Percentiles rank a stretch among this genome's conserved stretches.
These are phyloP conservation scores for Vanderwaltozyma polyspora DNA, from an alignment of 805 yeast species.

Conservation along the genomic window DNA sequence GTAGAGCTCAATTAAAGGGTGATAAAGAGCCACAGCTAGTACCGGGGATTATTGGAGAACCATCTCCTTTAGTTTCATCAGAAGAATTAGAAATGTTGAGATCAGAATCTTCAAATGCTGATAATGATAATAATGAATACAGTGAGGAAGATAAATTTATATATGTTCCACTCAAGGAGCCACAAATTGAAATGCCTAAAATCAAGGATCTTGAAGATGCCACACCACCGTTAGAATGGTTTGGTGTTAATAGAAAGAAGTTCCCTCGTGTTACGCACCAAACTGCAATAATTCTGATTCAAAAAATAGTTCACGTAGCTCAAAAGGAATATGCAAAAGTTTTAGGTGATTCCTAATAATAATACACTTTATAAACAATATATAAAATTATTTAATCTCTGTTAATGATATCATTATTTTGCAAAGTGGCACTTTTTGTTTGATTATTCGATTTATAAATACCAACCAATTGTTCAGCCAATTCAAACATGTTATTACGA, in stretches of 20 bases:
- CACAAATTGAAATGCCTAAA: constrained; percentile 81
- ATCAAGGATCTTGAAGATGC: constrained; percentile 89
- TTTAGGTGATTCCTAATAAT: constrained; percentile 29
- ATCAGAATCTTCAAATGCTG: no score
- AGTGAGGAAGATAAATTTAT: no score
- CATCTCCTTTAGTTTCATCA: constrained; percentile 4
- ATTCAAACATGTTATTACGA: constrained; percentile 95
- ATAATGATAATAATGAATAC: no score
- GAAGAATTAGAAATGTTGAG: no score
- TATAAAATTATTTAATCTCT: constrained; percentile 2
- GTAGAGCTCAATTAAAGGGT: constrained; percentile 32
- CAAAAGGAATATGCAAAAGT: constrained; percentile 35
- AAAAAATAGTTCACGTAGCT: constrained; percentile 60
- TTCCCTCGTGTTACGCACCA: constrained; percentile 86
- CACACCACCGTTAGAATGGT: constrained; percentile 97
- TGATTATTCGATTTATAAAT: constrained; percentile 86
- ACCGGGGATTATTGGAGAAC: constrained; percentile 36
- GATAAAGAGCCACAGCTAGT: constrained; percentile 7
- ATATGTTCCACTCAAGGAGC: constrained; percentile 56
- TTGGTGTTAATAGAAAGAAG: constrained; percentile 79
- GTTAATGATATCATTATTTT: constrained; percentile 44
- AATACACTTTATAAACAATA: not conserved
- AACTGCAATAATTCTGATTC: constrained; percentile 59
- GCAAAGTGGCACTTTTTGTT: constrained; percentile 74
- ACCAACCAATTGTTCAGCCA: constrained; percentile 89